A percentile compares a stretch with the other conserved stretches of the same genome.
phyloP scores from a whole-genome alignment of 352 stramenopile species.

The Phytophthora kernoviae region DNA sequence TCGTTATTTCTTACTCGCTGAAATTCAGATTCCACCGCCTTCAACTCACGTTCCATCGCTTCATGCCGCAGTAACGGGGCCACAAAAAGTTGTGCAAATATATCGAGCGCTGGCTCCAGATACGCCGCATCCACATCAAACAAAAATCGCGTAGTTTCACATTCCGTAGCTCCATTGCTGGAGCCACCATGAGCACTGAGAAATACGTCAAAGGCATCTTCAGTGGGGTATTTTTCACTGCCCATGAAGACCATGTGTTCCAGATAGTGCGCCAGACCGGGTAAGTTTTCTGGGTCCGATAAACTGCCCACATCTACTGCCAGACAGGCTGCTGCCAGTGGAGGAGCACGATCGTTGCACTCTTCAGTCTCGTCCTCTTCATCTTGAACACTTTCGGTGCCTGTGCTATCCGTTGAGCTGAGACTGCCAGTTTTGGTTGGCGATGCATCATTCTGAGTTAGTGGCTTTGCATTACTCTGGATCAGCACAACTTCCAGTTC shows the following conservation, averaged over 20 bases:
- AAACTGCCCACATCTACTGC: constrained; percentile 66
- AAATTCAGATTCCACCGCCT: constrained; percentile 89
- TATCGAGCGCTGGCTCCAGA: constrained; percentile 72
- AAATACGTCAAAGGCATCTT: constrained; percentile 92
- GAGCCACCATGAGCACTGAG: constrained; percentile 86
- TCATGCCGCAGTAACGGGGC: constrained; percentile 78
- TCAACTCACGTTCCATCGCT: constrained; percentile 77
- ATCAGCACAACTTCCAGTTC: constrained; percentile 71
- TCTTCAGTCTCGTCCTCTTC: constrained; percentile 13
- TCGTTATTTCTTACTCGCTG: constrained; percentile 68
- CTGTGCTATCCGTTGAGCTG: constrained; percentile 20
- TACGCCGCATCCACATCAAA: constrained; percentile 82
- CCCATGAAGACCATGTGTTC: constrained; percentile 96
- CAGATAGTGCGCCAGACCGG: constrained; percentile 82
- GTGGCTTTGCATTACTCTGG: constrained; percentile 36
- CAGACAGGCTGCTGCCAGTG: constrained; percentile 57
- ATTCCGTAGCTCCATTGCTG: constrained; percentile 92
- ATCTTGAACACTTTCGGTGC: constrained; percentile 20
- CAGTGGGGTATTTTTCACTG: constrained; percentile 88
- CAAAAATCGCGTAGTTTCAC: constrained; percentile 89
- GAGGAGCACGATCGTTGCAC: constrained; percentile 8
- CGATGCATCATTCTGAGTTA: neutral
- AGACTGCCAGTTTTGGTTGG: constrained; percentile 6
- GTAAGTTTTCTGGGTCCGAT: constrained; percentile 55
- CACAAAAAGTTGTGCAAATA: constrained; percentile 94